Evolutionary conservation across 257 asterid species (phyloP), one percentile per base, ranked within the genome.

Genomic region (Rehmannia glutinosa): DNA sequence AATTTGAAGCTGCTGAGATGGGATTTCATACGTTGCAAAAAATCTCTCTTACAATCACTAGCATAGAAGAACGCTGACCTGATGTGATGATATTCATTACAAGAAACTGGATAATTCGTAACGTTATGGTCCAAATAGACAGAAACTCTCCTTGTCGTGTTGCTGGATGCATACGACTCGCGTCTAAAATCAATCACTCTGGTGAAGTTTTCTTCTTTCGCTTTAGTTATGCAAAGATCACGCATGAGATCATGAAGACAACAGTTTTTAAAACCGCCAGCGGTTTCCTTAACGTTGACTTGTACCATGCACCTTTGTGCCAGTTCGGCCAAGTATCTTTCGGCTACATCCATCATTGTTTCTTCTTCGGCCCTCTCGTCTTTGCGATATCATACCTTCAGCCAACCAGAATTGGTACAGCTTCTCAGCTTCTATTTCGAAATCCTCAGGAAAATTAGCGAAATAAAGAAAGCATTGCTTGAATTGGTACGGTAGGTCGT

Each of bases 241-340:
- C 82, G 39, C 82, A 80, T 80, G n/a, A 76, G 75, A 63, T 76
- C 82, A 25, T 80, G 85, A 32, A 80, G 82, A 41, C 72, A 60
- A 8, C 85, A 80, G 47, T 55, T 56, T 28, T 70, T 72, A 24
- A 73, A 77, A 52, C 82, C 79, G 0, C 79, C 82, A 10, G 79
- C 76, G 11, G 79, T 73, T 69, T 77, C 82, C 62, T 77, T 73
- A 19, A 73, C 76, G 12, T 51, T 69, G 39, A 77, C 82, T 58
- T 77, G 82, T 24, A 73, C 82, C 82, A 77, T 73, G 61, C 73
- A 73, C 54, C 82, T 56, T 52, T 77, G 79, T 7, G 79, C 82
- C 57, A 77, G 70, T 39, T 77, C 79, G 11, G 79, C 79, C 62
- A 77, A 68, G 63, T 69, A 73, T 45, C 79, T 69, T 54, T 77